phyloP scores from a whole-genome alignment of 495 filamentous ascomycete species.

The Xeromyces bisporus region DNA sequence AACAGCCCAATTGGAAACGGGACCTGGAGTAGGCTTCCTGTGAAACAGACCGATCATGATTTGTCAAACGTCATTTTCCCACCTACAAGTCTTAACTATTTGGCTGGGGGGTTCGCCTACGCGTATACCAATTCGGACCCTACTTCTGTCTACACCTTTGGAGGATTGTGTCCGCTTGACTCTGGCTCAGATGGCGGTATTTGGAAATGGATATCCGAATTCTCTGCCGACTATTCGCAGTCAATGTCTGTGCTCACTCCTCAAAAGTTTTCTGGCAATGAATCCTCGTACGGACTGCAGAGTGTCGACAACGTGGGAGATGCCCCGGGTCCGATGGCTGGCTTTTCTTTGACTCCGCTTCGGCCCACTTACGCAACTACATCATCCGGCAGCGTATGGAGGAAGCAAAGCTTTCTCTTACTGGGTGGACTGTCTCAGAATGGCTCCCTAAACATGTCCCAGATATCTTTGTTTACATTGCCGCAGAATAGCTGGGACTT shows the following conservation, averaged over 20 bases:
- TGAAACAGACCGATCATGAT: slow-evolving; percentile 11
- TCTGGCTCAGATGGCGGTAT: slow-evolving; percentile 18
- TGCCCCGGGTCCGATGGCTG: slow-evolving; percentile 68
- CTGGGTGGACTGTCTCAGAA: slow-evolving; percentile 69
- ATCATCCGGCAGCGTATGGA: slow-evolving; percentile 32
- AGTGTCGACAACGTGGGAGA: slow-evolving; percentile 31
- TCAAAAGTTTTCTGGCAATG: slow-evolving; percentile 4
- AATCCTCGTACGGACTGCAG: slow-evolving; percentile 21
- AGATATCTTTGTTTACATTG: slow-evolving; percentile 69
- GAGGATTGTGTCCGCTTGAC: slow-evolving; percentile 66
- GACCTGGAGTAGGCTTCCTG: slow-evolving; percentile 31
- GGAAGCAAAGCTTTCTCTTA: slow-evolving; percentile 61
- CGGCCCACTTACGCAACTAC: slow-evolving; percentile 42
- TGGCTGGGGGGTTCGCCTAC: slow-evolving; percentile 52
- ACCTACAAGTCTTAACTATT: slow-evolving; percentile 47
- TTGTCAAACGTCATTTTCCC: slow-evolving; percentile 11
- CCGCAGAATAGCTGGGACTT: slow-evolving; percentile 81
- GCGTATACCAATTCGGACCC: slow-evolving; percentile 35
- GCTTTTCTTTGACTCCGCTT: slow-evolving; percentile 65
- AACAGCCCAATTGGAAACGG: slow-evolving; percentile 31
- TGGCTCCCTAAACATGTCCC: slow-evolving; percentile 88
- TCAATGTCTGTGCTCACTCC: slow-evolving; percentile 42
- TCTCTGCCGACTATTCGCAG: slow-evolving; percentile 56
- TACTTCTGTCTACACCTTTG: slow-evolving; percentile 54
- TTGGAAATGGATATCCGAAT: slow-evolving; percentile 35